Evolutionary conservation across 108 stramenopile genomes (phyloP), one percentile per base, ranked within the genome.

Genomic region (Nannochloropsis granulata): DNA sequence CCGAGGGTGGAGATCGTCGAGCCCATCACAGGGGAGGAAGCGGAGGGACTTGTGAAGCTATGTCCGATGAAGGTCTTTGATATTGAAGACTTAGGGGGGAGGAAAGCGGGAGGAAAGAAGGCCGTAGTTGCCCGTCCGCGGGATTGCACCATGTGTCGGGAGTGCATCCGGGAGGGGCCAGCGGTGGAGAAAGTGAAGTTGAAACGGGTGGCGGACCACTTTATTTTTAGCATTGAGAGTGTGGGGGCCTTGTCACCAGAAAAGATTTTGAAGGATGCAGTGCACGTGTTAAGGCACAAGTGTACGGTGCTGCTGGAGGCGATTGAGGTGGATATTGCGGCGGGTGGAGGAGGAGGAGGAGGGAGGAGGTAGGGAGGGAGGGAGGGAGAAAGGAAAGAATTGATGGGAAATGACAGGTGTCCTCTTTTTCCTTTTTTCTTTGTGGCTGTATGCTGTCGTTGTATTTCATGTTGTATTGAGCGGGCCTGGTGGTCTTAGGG

Each of bases 141-240:
- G 82, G 96, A 95, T 11, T 99, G 98, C 84, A 97, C 96, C 85
- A 97, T 97, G 96, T 96, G 94, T 23, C 90, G 97, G 16, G 97
- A 98, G 86, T 98, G 92, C 84, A 95, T 98, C 93, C 91, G 97
- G 14, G 91, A 93, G 86, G 92, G 93, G 0, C 86, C 83, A 16
- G 90, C 90, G 90, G 89, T 89, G 78, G 93, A 95, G 44, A 86
- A 91, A 34, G 94, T 99, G 43, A 86, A 89, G 43, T 95, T 99
- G 85, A 91, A 89, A 25, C 91, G 97, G 7, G 87, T 94, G 34
- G 93, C 95, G 12, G 92, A 98, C 88, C 97, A 98, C 85, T 99
- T 98, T 88, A 95, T 98, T 79, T 99, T 99, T 90, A 91, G 89
- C 78, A 92, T 99, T 21, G 98, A 99, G 90, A 93, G 94, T 85